phyloP scores from a whole-genome alignment of 2,329 filamentous ascomycete species.

The Microascus cirrosus region DNA sequence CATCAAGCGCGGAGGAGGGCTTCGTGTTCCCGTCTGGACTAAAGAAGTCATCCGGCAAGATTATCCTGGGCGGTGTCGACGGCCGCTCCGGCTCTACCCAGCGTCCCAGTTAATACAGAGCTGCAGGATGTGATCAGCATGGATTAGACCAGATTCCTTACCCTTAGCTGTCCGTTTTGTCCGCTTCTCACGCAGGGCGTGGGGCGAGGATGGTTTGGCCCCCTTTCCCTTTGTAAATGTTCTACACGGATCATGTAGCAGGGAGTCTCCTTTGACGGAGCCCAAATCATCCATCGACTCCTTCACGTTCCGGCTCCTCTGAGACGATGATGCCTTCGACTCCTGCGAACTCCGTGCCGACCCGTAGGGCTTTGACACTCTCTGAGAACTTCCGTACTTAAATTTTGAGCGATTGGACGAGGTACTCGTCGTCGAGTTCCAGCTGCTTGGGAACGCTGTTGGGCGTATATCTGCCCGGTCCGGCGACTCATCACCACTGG shows the following conservation, averaged over 20 bases:
- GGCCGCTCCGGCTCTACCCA: conserved; percentile 2
- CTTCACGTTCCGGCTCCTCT: neutral
- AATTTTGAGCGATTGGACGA: neutral
- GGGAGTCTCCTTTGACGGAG: neutral
- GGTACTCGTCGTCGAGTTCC: neutral
- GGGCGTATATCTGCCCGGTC: conserved; percentile 1
- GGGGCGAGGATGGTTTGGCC: neutral
- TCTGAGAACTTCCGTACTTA: neutral
- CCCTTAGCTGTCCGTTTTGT: neutral
- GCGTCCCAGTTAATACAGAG: neutral
- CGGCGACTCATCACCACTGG: neutral
- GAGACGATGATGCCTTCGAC: neutral
- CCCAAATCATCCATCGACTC: neutral
- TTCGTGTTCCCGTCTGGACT: neutral
- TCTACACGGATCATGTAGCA: neutral
- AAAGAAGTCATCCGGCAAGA: neutral
- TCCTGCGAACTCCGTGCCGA: neutral
- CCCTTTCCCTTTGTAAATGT: neutral
- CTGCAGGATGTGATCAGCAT: too few species aligned
- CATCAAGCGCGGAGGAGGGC: neutral
- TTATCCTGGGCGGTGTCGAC: neutral
- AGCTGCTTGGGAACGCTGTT: neutral
- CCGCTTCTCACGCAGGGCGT: neutral
- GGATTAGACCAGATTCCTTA: neutral
- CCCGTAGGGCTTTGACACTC: neutral